A percentile compares a stretch with the other conserved stretches of the same genome.
These are phyloP conservation scores for Tephrocybe sp. DNA, from an alignment of 768 basidiomycete species.

Conservation along the genomic window DNA sequence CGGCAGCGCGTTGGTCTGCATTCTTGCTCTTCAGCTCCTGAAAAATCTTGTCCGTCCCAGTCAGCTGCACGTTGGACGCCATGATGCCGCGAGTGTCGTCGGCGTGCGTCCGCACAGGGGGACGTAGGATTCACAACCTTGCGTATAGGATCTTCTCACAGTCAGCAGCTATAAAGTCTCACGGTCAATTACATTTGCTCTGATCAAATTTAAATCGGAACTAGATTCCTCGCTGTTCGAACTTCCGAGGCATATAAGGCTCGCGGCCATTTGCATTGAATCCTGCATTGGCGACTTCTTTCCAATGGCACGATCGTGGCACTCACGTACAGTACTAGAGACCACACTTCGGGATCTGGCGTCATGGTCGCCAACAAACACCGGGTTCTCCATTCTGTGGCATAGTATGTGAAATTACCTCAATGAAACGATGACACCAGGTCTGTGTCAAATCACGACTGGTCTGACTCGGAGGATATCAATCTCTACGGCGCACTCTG, in stretches of 20 bases:
- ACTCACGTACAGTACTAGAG: no score
- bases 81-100: slow-evolving; percentile 34
- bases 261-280: no score
- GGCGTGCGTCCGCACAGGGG: not conserved
- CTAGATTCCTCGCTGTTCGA: no score
- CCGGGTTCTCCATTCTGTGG: slow-evolving; percentile 38
- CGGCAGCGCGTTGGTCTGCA: slow-evolving; percentile 62
- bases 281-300: no score
- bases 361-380: slow-evolving; percentile 45
- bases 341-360: slow-evolving; percentile 53
- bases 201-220: no score
- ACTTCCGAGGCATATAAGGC: no score
- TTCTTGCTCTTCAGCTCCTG: slow-evolving; percentile 62
- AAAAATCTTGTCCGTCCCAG: slow-evolving; percentile 70
- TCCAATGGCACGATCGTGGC: no score
- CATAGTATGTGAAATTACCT: no score
- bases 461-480: slow-evolving; percentile 50
- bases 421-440: no score
- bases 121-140: not conserved
- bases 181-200: not conserved
- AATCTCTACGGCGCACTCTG: slow-evolving; percentile 30
- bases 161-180: no score
- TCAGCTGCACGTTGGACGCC: slow-evolving; percentile 58
- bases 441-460: slow-evolving; percentile 25
- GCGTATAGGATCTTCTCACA: no score